Base-by-base conservation (phyloP, 169 alveolate genomes). In the Cryptosporidium parvum region DNA sequence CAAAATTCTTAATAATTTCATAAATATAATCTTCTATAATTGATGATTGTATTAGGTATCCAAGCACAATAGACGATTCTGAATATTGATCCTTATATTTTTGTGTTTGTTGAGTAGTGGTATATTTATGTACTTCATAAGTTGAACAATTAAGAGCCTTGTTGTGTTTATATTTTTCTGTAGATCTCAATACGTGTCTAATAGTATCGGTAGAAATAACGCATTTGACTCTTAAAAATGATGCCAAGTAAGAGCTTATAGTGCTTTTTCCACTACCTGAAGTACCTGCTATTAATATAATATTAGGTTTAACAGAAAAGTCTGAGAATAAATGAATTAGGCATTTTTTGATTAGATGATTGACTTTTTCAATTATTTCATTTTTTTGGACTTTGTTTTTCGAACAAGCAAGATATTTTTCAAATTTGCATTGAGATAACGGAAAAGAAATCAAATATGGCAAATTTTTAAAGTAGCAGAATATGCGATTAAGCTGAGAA, bases 221-320 rank as follows among this genome's bases (percentile, higher is more conserved):
- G 23, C 94, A 93, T 69, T 96, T 93, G 33, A 94, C 93, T 12
- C 95, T 95, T 45, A 95, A 86, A 61, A 93, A 91, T 45, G 93
- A 86, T 8, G 96, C 96, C 44, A 95, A 69, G 31, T 93, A 72
- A 33, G 95, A 92, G 10, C 95, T 92, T 6, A 93, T 71, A 35
- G 97, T 95, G 33, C 95, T 92, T 61, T 95, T 95, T 5, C 97
- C 97, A 42, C 96, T 95, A 6, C 97, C 97, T 10, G 96, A 94
- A 26, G 97, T 93, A 3, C 97, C 97, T 7, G 96, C 96, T 1
- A 95, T 80, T 7, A 95, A 73, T 9, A 95, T 92, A 16, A 94
- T 92, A 37, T 93, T 69, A 33, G 94, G 91, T 10, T 39, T 67
- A 12, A 80, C 65, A 42, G 92, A 91, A 51, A 85, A 67, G 42